Evolutionary conservation across 768 basidiomycete genomes (phyloP).

Genomic region (Naganishia onofrii): DNA sequence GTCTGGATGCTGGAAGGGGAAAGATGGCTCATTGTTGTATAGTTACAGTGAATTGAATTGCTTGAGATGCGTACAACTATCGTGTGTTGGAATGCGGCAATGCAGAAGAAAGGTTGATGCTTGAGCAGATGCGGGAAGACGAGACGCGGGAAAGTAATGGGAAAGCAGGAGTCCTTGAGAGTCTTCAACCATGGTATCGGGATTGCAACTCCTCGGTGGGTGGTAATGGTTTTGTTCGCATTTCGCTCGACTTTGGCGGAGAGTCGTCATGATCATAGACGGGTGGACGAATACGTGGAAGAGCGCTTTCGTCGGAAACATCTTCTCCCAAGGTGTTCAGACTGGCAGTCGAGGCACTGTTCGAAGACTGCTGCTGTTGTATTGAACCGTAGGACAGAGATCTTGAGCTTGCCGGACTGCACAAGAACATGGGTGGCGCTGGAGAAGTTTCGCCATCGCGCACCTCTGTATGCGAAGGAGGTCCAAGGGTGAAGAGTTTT

Average conservation of each 20-base stretch:
- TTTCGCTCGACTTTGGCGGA: not conserved
- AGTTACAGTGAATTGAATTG: too few species aligned
- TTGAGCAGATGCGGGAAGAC: not conserved
- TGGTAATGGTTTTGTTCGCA: not conserved
- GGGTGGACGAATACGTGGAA: not conserved
- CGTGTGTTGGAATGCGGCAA: not conserved
- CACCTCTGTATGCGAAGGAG: not conserved
- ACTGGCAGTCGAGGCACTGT: slow-evolving; percentile 9
- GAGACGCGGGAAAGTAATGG: not conserved
- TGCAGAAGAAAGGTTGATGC: not conserved
- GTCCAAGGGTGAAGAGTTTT: slow-evolving; percentile 8
- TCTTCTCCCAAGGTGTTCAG: slow-evolving; percentile 11
- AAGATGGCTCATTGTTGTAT: too few species aligned
- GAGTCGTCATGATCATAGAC: not conserved
- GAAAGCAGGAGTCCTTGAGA: not conserved
- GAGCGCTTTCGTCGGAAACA: not conserved
- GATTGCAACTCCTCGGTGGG: not conserved
- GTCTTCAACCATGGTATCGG: not conserved
- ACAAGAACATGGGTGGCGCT: not conserved
- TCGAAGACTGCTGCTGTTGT: not conserved
- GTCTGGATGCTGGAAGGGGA: too few species aligned
- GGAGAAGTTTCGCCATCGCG: not conserved
- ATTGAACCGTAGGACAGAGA: slow-evolving; percentile 11
- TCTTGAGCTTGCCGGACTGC: slow-evolving; percentile 5
- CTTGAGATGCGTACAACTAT: too few species aligned